A percentile compares a stretch with the other conserved stretches of the same genome.
Conservation (phyloP, 2,329 filamentous ascomycete species). For the Elsinoe ampelina region DNA sequence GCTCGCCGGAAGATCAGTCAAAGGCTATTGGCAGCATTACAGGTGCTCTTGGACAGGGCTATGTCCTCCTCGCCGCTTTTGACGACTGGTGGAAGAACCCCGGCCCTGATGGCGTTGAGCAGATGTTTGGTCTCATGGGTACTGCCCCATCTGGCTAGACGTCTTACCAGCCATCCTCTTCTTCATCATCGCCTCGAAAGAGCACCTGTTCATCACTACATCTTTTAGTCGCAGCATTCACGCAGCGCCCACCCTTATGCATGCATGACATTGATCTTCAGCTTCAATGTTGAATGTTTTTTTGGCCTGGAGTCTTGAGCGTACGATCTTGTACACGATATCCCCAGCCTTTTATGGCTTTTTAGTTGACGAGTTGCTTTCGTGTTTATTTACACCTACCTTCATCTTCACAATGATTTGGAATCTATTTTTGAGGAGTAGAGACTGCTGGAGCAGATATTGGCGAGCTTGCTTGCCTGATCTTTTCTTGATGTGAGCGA, state of each 20-base stretch:
- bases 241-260: slow-evolving; percentile 6
- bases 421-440: not conserved
- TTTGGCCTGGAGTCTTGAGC: slow-evolving; percentile 2
- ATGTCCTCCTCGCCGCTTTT: slow-evolving; percentile 71
- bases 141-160: slow-evolving; percentile 1
- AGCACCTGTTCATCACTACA: not conserved
- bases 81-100: slow-evolving; percentile 70
- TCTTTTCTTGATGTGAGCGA: not conserved
- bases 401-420: not conserved
- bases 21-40: slow-evolving; percentile 58
- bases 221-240: slow-evolving; percentile 6
- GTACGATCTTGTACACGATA: not conserved
- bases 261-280: slow-evolving; percentile 11
- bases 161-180: not conserved
- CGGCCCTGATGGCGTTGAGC: slow-evolving; percentile 60
- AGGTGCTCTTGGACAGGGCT: slow-evolving; percentile 45
- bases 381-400: not conserved
- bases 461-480: slow-evolving; percentile 5
- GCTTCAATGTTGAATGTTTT: slow-evolving; percentile 5
- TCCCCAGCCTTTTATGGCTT: not conserved
- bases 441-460: slow-evolving; percentile 6
- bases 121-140: slow-evolving; percentile 55
- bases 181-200: not conserved
- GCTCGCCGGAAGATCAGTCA: slow-evolving; percentile 56
- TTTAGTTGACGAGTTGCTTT: not conserved